Evolutionary conservation across 306 rosid genomes (phyloP).

Genomic region (Medicago truncatula): MtrunA17r5.0-ANR NC_053044.1:37050501-37051000

Average conservation of each 20-base stretch:
- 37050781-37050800: constrained; percentile 9
- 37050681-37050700: constrained; percentile 2
- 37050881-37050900: constrained; percentile 51
- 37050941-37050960: constrained; percentile 82
- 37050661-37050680: not conserved
- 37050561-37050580: constrained; percentile 43
- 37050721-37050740: constrained; percentile 19
- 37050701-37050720: not conserved
- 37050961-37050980: constrained; percentile 87
- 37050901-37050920: constrained; percentile 67
- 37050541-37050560: constrained; percentile 48
- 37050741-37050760: constrained; percentile 3
- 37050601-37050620: not conserved
- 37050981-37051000: constrained; percentile 72
- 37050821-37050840: not conserved
- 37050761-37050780: constrained; percentile 18
- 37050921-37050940: constrained; percentile 84
- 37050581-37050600: constrained; percentile 6
- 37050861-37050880: constrained; percentile 48
- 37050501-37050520: constrained; percentile 91
- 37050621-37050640: not conserved
- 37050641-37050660: too few species aligned
- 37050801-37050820: not conserved
- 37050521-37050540: constrained; percentile 55
- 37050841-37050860: constrained; percentile 35